phyloP scores from a whole-genome alignment of 306 rosid species.

The Malus orientalis region DNA sequence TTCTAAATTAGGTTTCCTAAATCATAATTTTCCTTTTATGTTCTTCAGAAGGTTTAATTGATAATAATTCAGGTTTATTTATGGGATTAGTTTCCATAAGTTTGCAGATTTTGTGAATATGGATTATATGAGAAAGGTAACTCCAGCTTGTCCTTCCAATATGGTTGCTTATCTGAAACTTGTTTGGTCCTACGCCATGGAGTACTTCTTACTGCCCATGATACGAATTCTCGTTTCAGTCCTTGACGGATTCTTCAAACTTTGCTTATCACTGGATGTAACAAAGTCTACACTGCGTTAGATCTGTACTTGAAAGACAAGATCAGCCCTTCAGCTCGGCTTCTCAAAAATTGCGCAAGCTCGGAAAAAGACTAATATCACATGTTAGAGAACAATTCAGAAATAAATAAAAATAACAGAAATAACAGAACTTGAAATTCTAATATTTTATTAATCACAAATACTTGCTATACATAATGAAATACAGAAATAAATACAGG shows the following conservation, averaged over 20 bases:
- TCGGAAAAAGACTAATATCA: conserved; percentile 40
- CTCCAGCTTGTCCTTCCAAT: neutral
- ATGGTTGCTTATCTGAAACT: neutral
- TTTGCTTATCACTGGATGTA: neutral
- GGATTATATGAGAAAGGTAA: neutral
- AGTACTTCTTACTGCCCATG: neutral
- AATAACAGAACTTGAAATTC: no score
- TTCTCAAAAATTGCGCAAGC: neutral
- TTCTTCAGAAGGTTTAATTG: neutral
- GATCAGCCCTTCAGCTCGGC: conserved; percentile 34
- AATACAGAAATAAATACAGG: no score
- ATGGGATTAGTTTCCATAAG: no score
- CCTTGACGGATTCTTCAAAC: neutral
- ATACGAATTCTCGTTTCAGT: neutral
- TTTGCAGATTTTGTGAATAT: neutral
- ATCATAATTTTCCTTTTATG: no score
- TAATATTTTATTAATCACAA: no score
- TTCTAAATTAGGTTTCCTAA: no score
- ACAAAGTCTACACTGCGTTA: conserved; percentile 42
- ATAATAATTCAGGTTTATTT: neutral
- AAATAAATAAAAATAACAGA: no score
- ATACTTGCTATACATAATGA: no score
- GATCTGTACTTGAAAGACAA: conserved; percentile 45
- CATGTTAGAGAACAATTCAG: no score
- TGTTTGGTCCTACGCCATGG: neutral